phyloP scores from a whole-genome alignment of 768 basidiomycete species.

The Phlebiopsis gigantea region DNA sequence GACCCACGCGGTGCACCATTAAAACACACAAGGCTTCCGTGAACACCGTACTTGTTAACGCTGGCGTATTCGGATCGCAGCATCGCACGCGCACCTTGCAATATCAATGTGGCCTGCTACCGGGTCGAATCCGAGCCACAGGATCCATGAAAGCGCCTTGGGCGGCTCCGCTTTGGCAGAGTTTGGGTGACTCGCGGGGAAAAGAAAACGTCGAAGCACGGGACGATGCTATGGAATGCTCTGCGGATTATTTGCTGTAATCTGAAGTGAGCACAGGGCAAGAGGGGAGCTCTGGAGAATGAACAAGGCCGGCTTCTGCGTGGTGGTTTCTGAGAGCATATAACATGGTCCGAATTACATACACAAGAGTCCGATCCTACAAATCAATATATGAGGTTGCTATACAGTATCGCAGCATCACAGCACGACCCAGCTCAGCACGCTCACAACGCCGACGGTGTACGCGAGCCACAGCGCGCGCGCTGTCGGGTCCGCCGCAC shows the following conservation, averaged over 20 bases:
- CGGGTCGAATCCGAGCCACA: neutral
- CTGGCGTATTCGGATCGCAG: neutral
- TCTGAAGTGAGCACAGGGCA: no score
- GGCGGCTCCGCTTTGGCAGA: no score
- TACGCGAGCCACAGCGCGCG: neutral
- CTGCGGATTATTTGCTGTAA: no score
- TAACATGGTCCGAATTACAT: neutral
- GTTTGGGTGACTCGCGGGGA: no score
- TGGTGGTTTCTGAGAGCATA: no score
- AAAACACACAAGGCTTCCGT: neutral
- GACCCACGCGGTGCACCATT: neutral
- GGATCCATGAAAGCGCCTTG: neutral
- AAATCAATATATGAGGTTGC: neutral
- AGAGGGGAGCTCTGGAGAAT: no score
- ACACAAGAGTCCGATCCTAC: neutral
- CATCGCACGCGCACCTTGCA: neutral
- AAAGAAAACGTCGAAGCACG: no score
- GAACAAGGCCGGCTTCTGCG: no score
- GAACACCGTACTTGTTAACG: neutral
- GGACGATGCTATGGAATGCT: no score
- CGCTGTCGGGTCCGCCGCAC: neutral
- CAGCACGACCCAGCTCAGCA: neutral
- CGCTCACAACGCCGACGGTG: neutral
- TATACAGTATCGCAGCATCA: neutral
- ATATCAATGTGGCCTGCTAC: no score